Evolutionary conservation across 257 asterid species (phyloP).

Genomic region (Linderniella brevidens): DNA sequence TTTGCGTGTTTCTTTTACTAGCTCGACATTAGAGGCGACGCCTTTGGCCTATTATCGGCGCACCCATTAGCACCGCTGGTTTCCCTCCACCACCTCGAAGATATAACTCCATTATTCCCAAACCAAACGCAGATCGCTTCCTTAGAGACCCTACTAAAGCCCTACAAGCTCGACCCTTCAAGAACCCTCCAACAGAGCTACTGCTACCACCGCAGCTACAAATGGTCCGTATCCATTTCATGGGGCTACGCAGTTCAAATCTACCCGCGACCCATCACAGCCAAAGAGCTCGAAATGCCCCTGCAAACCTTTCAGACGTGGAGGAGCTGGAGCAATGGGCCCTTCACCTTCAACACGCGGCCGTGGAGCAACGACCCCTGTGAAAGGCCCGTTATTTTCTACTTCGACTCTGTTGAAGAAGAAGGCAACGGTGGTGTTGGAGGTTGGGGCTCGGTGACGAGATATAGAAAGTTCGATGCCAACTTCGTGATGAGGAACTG

Average conservation of each 20-base stretch:
- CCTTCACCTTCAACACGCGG: constrained; percentile 73
- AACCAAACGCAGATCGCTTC: constrained; percentile 45
- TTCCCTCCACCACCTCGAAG: constrained; percentile 78
- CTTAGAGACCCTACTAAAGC: constrained; percentile 22
- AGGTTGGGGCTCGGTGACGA: constrained; percentile 12
- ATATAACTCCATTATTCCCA: constrained; percentile 41
- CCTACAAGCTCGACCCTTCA: constrained; percentile 43
- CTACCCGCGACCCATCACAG: constrained; percentile 31
- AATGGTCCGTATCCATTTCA: constrained; percentile 64
- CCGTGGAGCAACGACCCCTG: constrained; percentile 43
- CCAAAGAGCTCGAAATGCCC: constrained; percentile 50
- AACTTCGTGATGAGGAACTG: constrained; percentile 14
- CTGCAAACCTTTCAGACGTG: constrained; percentile 62
- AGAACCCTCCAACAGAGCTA: constrained; percentile 47
- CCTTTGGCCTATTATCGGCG: constrained; percentile 68
- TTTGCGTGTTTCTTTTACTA: no score
- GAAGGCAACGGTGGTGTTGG: constrained; percentile 10
- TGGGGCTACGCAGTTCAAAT: constrained; percentile 75
- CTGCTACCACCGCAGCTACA: constrained; percentile 33
- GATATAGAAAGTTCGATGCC: constrained; percentile 20
- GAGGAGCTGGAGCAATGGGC: constrained; percentile 43
- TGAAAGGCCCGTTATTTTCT: constrained; percentile 30
- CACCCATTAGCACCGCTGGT: constrained; percentile 67
- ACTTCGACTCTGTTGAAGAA: constrained; percentile 20
- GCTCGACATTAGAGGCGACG: constrained; percentile 67